Evolutionary conservation across 192 early-diverging fungal species (phyloP).

Genomic region (Coemansia sp.): DNA sequence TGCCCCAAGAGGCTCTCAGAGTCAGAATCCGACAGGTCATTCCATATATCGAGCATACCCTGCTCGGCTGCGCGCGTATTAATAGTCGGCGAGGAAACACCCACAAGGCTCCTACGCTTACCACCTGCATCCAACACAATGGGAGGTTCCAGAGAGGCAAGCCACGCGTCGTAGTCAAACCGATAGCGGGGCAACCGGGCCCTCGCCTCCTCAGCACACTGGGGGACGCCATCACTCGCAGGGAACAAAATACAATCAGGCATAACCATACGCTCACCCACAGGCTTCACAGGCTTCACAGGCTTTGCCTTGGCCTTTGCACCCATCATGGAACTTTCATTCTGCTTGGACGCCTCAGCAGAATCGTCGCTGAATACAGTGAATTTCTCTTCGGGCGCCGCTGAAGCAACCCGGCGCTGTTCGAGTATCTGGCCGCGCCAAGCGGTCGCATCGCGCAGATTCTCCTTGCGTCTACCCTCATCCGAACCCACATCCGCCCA

Average conservation of each 20-base stretch:
- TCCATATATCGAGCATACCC: constrained; percentile 51
- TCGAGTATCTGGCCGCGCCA: constrained; percentile 65
- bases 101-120: constrained; percentile 14
- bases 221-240: constrained; percentile 16
- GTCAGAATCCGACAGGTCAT: constrained; percentile 15
- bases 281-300: not conserved
- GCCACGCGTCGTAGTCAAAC: constrained; percentile 29
- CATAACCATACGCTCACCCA: constrained; percentile 41
- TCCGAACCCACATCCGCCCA: constrained; percentile 67
- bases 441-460: constrained; percentile 56
- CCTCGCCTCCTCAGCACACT: constrained; percentile 40
- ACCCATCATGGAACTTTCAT: too few relatives aligned
- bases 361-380: constrained; percentile 37
- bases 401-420: constrained; percentile 29
- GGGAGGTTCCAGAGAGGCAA: not conserved
- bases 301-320: constrained; percentile 4
- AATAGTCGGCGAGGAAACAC: constrained; percentile 39
- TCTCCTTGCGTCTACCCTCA: constrained; percentile 66
- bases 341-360: too few relatives aligned
- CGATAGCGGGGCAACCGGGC: constrained; percentile 27
- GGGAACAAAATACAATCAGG: constrained; percentile 30
- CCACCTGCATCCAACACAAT: not conserved
- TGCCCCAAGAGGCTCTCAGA: constrained; percentile 13
- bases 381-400: constrained; percentile 20
- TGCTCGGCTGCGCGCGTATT: constrained; percentile 41